Conservation (phyloP, 495 filamentous ascomycete species). For the Friedmanniomyces endolithicus region DNA sequence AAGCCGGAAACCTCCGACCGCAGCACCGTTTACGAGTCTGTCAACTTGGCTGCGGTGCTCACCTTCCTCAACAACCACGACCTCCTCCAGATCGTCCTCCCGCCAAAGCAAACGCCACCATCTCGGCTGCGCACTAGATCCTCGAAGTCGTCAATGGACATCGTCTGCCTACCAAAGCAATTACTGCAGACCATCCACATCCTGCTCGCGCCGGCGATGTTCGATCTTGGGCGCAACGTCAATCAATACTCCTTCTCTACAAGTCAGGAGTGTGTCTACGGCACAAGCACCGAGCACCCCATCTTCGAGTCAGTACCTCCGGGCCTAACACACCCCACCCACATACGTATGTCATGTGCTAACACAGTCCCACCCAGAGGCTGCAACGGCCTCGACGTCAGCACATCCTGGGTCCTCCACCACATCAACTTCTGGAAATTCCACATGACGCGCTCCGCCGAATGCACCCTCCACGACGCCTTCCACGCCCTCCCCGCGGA, state of each 20-base stretch:
- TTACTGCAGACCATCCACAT: constrained; percentile 24
- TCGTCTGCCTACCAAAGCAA: background rate
- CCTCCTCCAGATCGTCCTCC: constrained; percentile 1
- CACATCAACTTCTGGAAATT: constrained; percentile 31
- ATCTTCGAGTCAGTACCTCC: constrained; percentile 14
- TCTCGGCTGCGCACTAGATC: background rate
- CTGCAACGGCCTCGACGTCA: constrained; percentile 18
- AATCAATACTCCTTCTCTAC: constrained; percentile 20
- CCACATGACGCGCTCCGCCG: constrained; percentile 23
- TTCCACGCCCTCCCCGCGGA: constrained; percentile 11
- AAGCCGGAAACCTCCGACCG: background rate
- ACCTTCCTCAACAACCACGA: constrained; percentile 5
- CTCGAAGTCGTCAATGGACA: background rate
- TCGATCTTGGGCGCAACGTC: constrained; percentile 7
- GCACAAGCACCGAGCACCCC: constrained; percentile 4
- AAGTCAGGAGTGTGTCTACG: constrained; percentile 25
- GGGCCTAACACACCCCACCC: no score
- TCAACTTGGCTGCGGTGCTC: background rate
- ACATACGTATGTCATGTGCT: no score
- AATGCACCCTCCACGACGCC: constrained; percentile 16
- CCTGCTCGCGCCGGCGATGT: constrained; percentile 21
- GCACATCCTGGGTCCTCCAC: constrained; percentile 26
- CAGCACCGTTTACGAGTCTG: constrained; percentile 1
- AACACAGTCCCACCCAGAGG: no score
- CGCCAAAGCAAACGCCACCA: background rate